These are phyloP conservation scores for Gossypium bickii DNA, from an alignment of 345 rosid species.

Conservation along the genomic window DNA sequence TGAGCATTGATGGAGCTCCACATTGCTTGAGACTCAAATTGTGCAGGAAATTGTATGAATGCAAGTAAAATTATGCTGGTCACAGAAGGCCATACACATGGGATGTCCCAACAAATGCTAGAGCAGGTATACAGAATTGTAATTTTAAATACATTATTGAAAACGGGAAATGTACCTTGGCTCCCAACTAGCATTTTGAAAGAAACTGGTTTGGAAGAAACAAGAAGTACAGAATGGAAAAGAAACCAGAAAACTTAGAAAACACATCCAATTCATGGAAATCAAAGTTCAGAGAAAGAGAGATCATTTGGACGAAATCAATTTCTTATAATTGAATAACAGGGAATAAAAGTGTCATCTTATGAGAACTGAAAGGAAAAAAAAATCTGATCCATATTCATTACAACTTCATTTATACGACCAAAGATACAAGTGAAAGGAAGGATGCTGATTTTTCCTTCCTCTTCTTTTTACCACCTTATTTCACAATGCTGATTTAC, in stretches of 20 bases:
- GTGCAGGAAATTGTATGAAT: neutral
- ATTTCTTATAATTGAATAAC: neutral
- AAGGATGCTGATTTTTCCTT: conserved; percentile 6
- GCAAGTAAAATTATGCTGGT: neutral
- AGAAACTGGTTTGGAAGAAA: conserved; percentile 1
- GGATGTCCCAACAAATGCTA: neutral
- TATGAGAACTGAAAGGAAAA: neutral
- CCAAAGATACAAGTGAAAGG: conserved; percentile 1
- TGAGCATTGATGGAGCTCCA: neutral
- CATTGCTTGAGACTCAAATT: neutral
- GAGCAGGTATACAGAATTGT: no score
- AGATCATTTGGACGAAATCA: neutral
- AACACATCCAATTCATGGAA: neutral
- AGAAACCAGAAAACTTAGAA: neutral
- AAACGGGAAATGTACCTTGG: neutral
- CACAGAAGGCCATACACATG: neutral
- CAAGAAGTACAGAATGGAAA: neutral
- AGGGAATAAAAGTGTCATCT: neutral
- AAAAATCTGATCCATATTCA: neutral
- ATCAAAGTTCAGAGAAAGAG: neutral
- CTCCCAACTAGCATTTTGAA: neutral
- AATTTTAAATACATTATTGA: no score
- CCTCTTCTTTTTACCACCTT: neutral
- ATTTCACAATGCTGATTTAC: no score
- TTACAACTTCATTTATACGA: conserved; percentile 4